Evolutionary conservation across 306 rosid species (phyloP), one percentile per base, ranked within the genome.

Genomic region (Cicer chorassanicum): DNA sequence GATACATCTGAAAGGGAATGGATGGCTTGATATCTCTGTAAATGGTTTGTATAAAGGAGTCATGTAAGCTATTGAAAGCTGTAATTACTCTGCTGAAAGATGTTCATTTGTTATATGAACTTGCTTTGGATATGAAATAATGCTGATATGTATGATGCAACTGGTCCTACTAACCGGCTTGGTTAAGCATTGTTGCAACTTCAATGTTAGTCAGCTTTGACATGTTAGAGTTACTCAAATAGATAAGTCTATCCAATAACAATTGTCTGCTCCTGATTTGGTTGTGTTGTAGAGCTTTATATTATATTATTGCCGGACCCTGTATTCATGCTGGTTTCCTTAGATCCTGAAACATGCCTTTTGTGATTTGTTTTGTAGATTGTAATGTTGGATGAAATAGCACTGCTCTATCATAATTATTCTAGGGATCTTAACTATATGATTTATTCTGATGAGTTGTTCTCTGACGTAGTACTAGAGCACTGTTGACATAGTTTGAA

Each of bases 41-140:
- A 54, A 72, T 79, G 50, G 38, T 78, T 61, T 51, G 43, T 66
- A 38, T 66, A 54, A 42, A 60, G 59, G 55, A 61, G 34, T 21
- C 65, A 19, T 72, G 49, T 56, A 59, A 43, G 64, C 68, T 70
- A 57, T 62, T 74, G 48, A 70, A 81, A 67, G 57, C 66, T 62
- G 74, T 76, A 59, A 59, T 36, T 12, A 46, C 50, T 34, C 64
- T 55, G 34, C 45, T 59, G 65, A 29, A 24, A 29, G 7, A 46
- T 50, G 43, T 73, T 71, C 48, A 19, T 68, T 29, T 73, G 66
- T 11, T 41, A 9, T 65, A 70, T 48, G 45, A 72, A 59, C 69
- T 46, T 59, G 67, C 45, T 11, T 57, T 71, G 65, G 44, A 40
- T 57, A 69, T 65, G 65, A 72, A 42, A 42, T 65, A 65, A 18